These are phyloP conservation scores for Graphilbum ipis-grandicollis DNA, from an alignment of 2,329 filamentous ascomycete species.

Conservation along the genomic window DNA sequence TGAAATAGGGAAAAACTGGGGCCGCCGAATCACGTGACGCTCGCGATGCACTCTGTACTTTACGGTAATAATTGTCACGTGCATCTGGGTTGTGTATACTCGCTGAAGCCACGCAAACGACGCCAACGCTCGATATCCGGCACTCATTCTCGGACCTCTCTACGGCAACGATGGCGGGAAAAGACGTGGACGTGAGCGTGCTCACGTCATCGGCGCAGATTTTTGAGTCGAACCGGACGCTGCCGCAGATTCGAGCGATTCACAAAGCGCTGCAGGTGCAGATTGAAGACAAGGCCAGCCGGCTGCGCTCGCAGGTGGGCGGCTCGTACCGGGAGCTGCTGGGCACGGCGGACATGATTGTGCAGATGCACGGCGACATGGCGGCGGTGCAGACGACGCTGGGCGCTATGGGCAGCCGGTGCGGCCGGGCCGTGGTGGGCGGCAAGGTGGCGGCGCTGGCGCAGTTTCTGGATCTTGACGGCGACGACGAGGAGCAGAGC, in stretches of 20 bases:
- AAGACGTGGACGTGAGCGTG: slow-evolving; percentile 24
- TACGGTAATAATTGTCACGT: too few relatives aligned
- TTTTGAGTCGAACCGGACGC: slow-evolving; percentile 35
- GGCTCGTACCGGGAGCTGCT: slow-evolving; percentile 73
- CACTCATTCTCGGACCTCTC: not conserved
- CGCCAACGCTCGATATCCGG: too few relatives aligned
- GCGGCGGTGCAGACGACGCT: slow-evolving; percentile 55
- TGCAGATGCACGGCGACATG: slow-evolving; percentile 72
- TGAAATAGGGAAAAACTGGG: too few relatives aligned
- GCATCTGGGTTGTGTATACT: too few relatives aligned
- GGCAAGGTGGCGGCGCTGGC: slow-evolving; percentile 43
- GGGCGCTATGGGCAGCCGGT: slow-evolving; percentile 54
- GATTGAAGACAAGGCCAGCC: slow-evolving; percentile 44
- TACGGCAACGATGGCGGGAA: slow-evolving; percentile 16
- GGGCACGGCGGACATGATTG: slow-evolving; percentile 84
- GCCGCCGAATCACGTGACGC: too few relatives aligned
- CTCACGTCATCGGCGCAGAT: slow-evolving; percentile 34
- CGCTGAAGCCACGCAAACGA: not conserved
- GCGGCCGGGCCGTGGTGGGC: slow-evolving; percentile 55
- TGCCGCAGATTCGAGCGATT: slow-evolving; percentile 46
- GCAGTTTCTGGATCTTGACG: slow-evolving; percentile 20
- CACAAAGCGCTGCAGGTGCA: slow-evolving; percentile 41
- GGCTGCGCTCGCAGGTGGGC: slow-evolving; percentile 46
- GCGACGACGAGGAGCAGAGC: slow-evolving; percentile 1
- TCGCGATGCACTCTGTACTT: too few relatives aligned